phyloP scores from a whole-genome alignment of 2,329 filamentous ascomycete genomes.

The Bimuria novae-zelandiae region DNA sequence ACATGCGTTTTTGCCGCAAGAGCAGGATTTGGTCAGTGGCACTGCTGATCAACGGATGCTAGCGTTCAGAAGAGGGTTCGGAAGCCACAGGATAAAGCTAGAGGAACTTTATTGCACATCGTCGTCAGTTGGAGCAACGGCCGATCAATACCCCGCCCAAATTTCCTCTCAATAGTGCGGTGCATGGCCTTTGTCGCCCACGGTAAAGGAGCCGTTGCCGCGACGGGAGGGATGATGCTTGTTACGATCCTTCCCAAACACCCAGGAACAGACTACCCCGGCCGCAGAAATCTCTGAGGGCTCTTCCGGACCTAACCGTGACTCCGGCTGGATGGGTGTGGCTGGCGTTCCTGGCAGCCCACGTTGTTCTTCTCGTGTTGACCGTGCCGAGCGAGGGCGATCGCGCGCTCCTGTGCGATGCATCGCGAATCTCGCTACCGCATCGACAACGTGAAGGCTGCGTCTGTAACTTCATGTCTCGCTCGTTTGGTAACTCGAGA shows the following conservation, averaged over 20 bases:
- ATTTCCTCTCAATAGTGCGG: too few relatives aligned
- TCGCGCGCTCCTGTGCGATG: not conserved
- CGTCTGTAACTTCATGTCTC: not conserved
- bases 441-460: not conserved
- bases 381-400: not conserved
- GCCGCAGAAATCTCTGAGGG: not conserved
- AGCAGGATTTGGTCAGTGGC: too few relatives aligned
- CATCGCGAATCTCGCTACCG: not conserved
- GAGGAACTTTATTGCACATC: too few relatives aligned
- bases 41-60: too few relatives aligned
- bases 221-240: slow-evolving; percentile 4
- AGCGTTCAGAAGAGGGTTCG: too few relatives aligned
- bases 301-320: not conserved
- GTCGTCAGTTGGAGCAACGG: too few relatives aligned
- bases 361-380: slow-evolving; percentile 3
- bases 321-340: slow-evolving; percentile 1
- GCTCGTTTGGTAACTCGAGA: not conserved
- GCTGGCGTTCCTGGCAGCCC: slow-evolving; percentile 5
- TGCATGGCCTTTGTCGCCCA: not conserved
- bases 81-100: too few relatives aligned
- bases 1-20: too few relatives aligned
- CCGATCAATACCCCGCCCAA: too few relatives aligned
- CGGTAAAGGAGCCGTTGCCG: slow-evolving; percentile 2
- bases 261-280: not conserved
- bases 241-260: not conserved